Evolutionary conservation across 2,329 filamentous ascomycete genomes (phyloP), one percentile per base, ranked within the genome.

Genomic region (Fusarium armeniacum): DNA sequence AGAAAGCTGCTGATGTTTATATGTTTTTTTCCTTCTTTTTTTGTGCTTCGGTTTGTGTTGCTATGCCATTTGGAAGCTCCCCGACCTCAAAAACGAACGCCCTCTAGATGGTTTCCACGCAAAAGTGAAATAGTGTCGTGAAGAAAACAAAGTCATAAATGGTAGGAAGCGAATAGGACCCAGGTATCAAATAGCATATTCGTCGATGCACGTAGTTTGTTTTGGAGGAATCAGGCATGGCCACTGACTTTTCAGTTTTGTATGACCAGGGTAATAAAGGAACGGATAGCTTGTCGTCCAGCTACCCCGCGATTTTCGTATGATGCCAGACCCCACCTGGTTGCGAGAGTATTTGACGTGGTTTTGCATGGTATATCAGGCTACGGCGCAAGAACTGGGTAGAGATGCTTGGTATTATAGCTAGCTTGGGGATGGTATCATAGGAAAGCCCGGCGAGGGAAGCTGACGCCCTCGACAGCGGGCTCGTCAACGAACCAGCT

Each of bases 401-500:
- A 59, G 46, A 41, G 49, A 40, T 61, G 50, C 35, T 65, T 60
- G 36, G 43, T 45, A 58, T 62, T 56, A 45, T 54, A 56, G 50
- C 60, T 70, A 58, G 45, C 61, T 58, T 59, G 32, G 30, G 44
- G 24, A 24, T 30, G 36, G 51, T 62, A 54, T 75, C 58, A 87
- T 76, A 88, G 78, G 75, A 87, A 88, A 22, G 92, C 90, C 73
- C 92, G 90, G 77, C 91, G 87, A 26, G 94, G 93, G 77, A 93
- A 98, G 65, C 85, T 84, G 15, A 99, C 93, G 6, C 93, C 94
- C 76, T 97, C 91, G 15, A 97, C 90, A 47, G 96, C 95, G 6
- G 92, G 85, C 76, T 90, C 86, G 78, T 98, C 96, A 44, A 94
- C 93, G 78, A 99, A 98, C 96, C 96, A 99, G 82, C 90, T 96